phyloP scores from a whole-genome alignment of 345 rosid species.

The Laguncularia racemosa region DNA sequence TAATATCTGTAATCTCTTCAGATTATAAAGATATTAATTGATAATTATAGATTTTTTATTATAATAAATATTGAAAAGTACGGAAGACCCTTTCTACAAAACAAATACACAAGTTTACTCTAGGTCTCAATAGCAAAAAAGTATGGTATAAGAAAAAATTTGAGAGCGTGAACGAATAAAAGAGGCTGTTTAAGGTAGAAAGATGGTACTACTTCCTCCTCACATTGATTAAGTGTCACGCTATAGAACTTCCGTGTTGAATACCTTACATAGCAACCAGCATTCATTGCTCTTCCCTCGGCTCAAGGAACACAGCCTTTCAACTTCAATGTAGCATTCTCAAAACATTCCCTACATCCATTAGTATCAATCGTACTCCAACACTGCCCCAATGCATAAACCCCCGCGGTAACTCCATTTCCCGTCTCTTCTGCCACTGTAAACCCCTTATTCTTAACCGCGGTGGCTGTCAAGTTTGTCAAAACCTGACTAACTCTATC shows the following conservation, averaged over 20 bases:
- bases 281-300: slow-evolving; percentile 22
- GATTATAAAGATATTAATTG: too few species aligned
- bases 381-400: slow-evolving; percentile 26
- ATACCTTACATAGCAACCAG: slow-evolving; percentile 28
- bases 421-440: slow-evolving; percentile 3
- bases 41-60: too few species aligned
- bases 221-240: slow-evolving; percentile 1
- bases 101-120: too few species aligned
- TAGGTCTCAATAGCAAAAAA: too few species aligned
- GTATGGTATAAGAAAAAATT: too few species aligned
- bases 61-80: too few species aligned
- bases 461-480: not conserved
- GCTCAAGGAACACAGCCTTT: slow-evolving; percentile 13
- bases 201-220: not conserved
- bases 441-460: slow-evolving; percentile 4
- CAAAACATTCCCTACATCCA: slow-evolving; percentile 18
- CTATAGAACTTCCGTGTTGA: slow-evolving; percentile 11
- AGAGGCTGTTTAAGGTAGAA: not conserved
- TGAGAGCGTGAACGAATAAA: too few species aligned
- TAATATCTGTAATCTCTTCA: too few species aligned
- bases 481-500: too few species aligned
- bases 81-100: too few species aligned
- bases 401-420: slow-evolving; percentile 7
- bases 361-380: slow-evolving; percentile 19
- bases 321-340: slow-evolving; percentile 9